These are phyloP conservation scores for Seiridium unicorne DNA, from an alignment of 2,329 filamentous ascomycete genomes.

Conservation along the genomic window DNA sequence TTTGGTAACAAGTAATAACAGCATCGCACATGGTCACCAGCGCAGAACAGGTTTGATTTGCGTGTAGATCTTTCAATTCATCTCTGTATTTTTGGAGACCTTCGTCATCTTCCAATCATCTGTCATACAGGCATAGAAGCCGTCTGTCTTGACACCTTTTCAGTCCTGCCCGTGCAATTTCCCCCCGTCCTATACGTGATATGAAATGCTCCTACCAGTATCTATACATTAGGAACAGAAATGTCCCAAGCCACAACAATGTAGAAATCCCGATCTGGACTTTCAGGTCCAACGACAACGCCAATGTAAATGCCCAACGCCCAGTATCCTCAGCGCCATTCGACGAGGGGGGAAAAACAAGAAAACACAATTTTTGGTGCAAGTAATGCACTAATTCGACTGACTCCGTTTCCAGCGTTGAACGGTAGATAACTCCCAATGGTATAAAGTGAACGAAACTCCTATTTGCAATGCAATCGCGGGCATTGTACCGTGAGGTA, in stretches of 20 bases:
- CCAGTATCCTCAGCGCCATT: neutral
- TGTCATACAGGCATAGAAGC: constrained; percentile 3
- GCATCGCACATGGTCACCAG: neutral
- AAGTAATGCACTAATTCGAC: neutral
- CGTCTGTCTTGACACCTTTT: neutral
- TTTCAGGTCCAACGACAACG: neutral
- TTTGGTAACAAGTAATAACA: neutral
- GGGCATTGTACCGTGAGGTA: constrained; percentile 8
- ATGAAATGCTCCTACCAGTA: neutral
- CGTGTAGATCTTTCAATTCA: neutral
- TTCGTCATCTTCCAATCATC: neutral
- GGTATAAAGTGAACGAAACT: neutral
- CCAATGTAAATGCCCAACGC: constrained; percentile 6
- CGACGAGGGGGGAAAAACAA: neutral
- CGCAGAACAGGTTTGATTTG: neutral
- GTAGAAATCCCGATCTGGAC: neutral
- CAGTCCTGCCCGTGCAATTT: neutral
- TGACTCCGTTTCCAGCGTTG: neutral
- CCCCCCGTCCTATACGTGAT: neutral
- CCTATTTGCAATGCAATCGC: constrained; percentile 1
- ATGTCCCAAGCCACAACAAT: neutral
- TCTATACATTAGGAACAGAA: constrained; percentile 6
- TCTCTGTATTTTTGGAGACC: neutral
- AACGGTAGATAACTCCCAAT: neutral
- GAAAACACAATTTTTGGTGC: neutral